Conservation (phyloP, 208 protist species). For the Plasmodiophora brassicae region DNA sequence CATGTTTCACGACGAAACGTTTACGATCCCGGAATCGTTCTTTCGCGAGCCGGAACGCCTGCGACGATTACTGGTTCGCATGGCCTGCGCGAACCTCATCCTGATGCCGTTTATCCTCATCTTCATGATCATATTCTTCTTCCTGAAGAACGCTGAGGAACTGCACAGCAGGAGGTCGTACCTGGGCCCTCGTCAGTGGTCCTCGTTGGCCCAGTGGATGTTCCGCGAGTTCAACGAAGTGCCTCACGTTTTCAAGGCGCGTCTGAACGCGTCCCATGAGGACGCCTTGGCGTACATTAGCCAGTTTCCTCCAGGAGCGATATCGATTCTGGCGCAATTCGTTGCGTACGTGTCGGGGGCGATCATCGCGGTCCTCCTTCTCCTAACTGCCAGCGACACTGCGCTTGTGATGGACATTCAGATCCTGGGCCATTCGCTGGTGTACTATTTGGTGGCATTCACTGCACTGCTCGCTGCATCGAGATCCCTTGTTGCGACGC, state of each 20-base stretch:
- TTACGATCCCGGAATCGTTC: not conserved
- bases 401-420: not conserved
- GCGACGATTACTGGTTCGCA: not conserved
- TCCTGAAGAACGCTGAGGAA: constrained; percentile 13
- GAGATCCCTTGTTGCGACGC: not conserved
- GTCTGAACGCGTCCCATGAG: not conserved
- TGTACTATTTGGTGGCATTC: not conserved
- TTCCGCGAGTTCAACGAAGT: constrained; percentile 26
- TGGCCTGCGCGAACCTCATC: not conserved
- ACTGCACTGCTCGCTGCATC: not conserved
- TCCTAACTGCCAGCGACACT: not conserved
- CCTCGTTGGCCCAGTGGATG: not conserved
- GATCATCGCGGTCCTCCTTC: not conserved
- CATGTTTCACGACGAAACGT: constrained; percentile 3
- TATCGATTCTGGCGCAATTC: not conserved
- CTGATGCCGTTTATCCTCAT: constrained; percentile 26
- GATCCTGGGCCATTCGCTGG: not conserved
- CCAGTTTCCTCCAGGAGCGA: not conserved
- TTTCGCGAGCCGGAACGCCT: not conserved
- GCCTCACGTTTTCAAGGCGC: not conserved
- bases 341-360: not conserved
- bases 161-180: not conserved
- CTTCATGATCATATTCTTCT: constrained; percentile 30
- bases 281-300: constrained; percentile 16
- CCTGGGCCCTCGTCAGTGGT: constrained; percentile 5